Conservation (phyloP, 179 eudicot genomes). For the Sideroxylon spinosum region DNA sequence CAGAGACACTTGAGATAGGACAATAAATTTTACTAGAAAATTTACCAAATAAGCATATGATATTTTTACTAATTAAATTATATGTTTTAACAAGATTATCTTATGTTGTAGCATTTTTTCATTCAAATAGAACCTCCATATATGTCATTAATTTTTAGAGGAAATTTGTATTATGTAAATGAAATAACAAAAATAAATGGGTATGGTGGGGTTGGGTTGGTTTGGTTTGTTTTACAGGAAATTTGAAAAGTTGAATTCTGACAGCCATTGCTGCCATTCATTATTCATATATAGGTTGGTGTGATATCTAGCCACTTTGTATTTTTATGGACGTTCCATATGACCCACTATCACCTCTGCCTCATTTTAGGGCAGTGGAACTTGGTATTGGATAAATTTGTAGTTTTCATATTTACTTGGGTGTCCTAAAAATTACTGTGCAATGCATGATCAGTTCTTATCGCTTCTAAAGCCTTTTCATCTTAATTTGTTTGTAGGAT, state of each 20-base stretch:
- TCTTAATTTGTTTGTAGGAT: conserved; percentile 38
- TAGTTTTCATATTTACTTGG: not conserved
- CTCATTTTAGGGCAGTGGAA: not conserved
- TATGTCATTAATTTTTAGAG: not conserved
- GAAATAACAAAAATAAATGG: not conserved
- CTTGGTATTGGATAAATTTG: not conserved
- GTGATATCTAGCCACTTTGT: not conserved
- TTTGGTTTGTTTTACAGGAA: not conserved
- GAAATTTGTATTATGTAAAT: not conserved
- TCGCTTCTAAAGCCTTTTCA: not conserved
- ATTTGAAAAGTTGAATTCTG: not conserved
- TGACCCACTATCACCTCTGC: too few relatives aligned
- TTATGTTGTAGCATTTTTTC: not conserved
- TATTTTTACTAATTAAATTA: not conserved
- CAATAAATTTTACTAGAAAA: not conserved
- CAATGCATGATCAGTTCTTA: not conserved
- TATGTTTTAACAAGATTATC: not conserved
- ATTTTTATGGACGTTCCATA: not conserved
- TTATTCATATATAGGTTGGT: not conserved
- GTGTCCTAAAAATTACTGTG: not conserved
- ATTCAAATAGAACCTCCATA: not conserved
- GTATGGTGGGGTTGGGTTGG: not conserved
- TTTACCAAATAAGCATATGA: not conserved
- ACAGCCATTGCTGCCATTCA: not conserved
- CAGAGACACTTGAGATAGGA: not conserved